Percentiles rank a stretch among this genome's conserved stretches.
phyloP scores from a whole-genome alignment of 2,329 filamentous ascomycete genomes.

The Davidsoniella virescens region DNA sequence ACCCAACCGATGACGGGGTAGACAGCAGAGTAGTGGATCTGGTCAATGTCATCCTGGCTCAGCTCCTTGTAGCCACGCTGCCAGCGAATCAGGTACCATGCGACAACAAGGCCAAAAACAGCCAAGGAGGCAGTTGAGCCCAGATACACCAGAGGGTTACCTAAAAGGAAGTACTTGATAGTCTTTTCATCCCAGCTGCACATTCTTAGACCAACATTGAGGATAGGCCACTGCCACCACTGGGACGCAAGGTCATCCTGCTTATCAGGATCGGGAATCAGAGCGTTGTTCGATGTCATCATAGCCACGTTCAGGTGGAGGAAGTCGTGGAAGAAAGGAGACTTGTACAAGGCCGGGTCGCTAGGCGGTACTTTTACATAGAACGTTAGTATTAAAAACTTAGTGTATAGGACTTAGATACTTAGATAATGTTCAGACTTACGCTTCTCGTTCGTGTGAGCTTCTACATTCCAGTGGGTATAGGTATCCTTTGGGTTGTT shows the following conservation, averaged over 20 bases:
- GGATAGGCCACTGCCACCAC: slow-evolving; percentile 97
- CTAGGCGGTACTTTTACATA: slow-evolving; percentile 57
- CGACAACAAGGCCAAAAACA: slow-evolving; percentile 52
- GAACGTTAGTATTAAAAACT: slow-evolving; percentile 20
- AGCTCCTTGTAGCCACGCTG: slow-evolving; percentile 87
- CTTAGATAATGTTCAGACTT: slow-evolving; percentile 25
- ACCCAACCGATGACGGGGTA: slow-evolving; percentile 92
- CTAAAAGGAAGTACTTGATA: slow-evolving; percentile 96
- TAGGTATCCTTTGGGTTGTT: slow-evolving; percentile 88
- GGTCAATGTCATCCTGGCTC: slow-evolving; percentile 64
- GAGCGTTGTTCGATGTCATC: slow-evolving; percentile 99
- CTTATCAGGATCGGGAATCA: slow-evolving; percentile 95
- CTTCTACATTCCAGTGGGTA: slow-evolving; percentile 98
- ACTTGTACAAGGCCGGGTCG: slow-evolving; percentile 85
- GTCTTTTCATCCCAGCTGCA: slow-evolving; percentile 93
- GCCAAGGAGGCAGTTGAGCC: slow-evolving; percentile 67
- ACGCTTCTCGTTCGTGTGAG: slow-evolving; percentile 86
- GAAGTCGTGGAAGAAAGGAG: slow-evolving; percentile 94
- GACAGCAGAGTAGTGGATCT: slow-evolving; percentile 82
- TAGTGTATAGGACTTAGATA: not conserved
- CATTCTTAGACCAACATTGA: slow-evolving; percentile 93
- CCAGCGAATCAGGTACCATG: slow-evolving; percentile 86
- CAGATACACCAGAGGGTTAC: slow-evolving; percentile 95
- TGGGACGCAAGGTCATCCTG: slow-evolving; percentile 93
- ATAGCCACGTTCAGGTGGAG: slow-evolving; percentile 97